Base-by-base conservation (phyloP, 306 rosid genomes). In the Dalbergia cultrata region DNA sequence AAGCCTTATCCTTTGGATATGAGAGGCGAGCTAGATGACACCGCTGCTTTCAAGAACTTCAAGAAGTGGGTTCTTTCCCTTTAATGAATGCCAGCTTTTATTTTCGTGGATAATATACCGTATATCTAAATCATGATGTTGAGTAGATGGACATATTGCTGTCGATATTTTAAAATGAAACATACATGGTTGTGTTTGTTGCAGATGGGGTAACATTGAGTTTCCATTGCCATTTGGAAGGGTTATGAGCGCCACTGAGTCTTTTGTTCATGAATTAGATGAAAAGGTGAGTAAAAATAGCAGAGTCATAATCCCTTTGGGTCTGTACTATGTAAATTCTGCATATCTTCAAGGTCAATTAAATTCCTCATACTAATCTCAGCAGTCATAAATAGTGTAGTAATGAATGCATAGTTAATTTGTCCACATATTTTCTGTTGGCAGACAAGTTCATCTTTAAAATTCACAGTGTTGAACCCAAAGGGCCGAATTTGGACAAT, bases 1-100 rank as follows among this genome's bases (percentile, higher is more conserved):
- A 95, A 92, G 92, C 97, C 99, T 61, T 95, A 90, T 91, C 99
- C 99, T 82, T 88, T 95, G 90, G 97, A 95, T 87, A 95, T 95
- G 99, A 95, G 99, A 89, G 97, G 99, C 83, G 97, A 95, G 85
- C 83, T 95, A 35, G 99, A 95, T 79, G 99, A 93, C 85, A 95
- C 99, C 67, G 97, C 97, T 76, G 90, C 92, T 75, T 95, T 95
- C 95, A 95, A 93, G 89, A 95, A 95, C 87, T 95, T 95, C 92
- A 95, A 95, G 79, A 95, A 91, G 99, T 95, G 67, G 57, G 85
- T 72, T 34, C 56, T 64, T 83, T 84, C 65, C 57, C 44, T 63
- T 80, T 19, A 67, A 72, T 60, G 17, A 59, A 63, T 49, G 10
- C 65, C 69, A 61, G 62, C 52, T 65, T 17, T 78, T 67, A 61